phyloP scores from a whole-genome alignment of 2,329 filamentous ascomycete species.

The Aspergillus novoparasiticus region DNA sequence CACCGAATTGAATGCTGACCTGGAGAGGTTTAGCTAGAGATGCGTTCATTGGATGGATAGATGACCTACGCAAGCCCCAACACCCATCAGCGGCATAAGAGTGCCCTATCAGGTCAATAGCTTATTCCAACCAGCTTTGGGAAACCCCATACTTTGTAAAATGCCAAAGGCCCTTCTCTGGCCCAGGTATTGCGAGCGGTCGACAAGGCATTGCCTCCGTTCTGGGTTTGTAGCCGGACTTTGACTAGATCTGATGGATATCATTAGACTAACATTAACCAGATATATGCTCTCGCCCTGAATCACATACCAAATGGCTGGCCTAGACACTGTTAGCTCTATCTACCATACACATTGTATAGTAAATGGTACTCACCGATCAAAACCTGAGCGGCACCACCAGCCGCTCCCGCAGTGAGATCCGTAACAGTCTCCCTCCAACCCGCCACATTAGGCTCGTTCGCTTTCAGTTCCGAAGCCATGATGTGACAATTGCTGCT shows the following conservation, averaged over 20 bases:
- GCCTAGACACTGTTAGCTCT: conserved; percentile 40
- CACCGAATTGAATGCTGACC: conserved; percentile 87
- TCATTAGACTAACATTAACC: neutral
- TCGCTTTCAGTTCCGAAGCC: neutral
- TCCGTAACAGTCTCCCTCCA: neutral
- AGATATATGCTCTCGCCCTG: neutral
- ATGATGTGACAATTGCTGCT: neutral
- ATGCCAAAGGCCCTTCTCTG: conserved; percentile 81
- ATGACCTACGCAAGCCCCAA: conserved; percentile 76
- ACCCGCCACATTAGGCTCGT: neutral
- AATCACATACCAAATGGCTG: conserved; percentile 53
- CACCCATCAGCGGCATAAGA: conserved; percentile 84
- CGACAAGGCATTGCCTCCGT: conserved; percentile 72
- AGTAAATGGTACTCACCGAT: conserved; percentile 63
- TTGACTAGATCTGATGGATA: conserved; percentile 80
- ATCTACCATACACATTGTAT: conserved; percentile 1
- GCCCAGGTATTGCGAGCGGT: conserved; percentile 78
- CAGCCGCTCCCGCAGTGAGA: conserved; percentile 65
- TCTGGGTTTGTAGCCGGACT: conserved; percentile 85
- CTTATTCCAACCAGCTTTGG: too few relatives aligned
- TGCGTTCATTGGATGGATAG: neutral
- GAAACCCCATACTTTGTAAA: conserved; percentile 67
- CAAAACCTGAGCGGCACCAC: conserved; percentile 86
- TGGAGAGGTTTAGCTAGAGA: conserved; percentile 14
- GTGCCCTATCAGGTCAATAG: conserved; percentile 65